Conservation (phyloP, 1,139 yeast genomes). For the Casaregolazyma lundiana region DNA sequence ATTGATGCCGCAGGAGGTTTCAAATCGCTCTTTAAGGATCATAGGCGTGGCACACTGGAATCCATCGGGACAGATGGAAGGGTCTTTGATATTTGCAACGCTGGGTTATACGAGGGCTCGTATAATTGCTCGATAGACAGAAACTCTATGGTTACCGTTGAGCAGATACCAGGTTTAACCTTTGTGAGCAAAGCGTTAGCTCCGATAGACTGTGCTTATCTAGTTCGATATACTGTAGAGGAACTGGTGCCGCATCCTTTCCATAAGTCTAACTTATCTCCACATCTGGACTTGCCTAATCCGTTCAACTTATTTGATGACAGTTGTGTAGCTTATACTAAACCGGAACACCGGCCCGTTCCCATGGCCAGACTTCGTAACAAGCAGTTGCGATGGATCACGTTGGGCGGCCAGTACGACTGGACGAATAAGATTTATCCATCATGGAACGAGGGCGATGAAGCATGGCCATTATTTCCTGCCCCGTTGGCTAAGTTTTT, state of each 20-base stretch:
- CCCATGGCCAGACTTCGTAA: conserved; percentile 21
- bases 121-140: conserved; percentile 9
- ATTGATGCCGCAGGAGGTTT: conserved; percentile 12
- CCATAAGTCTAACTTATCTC: conserved; percentile 37
- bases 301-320: conserved; percentile 19
- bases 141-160: conserved; percentile 15
- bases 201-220: conserved; percentile 26
- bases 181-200: conserved; percentile 29
- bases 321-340: conserved; percentile 1
- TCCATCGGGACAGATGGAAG: conserved; percentile 13
- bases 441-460: conserved; percentile 30
- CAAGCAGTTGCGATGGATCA: conserved; percentile 40
- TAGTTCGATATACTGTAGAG: conserved; percentile 29
- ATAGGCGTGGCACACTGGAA: conserved; percentile 21
- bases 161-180: conserved; percentile 35
- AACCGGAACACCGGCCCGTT: conserved; percentile 10
- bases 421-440: conserved; percentile 43
- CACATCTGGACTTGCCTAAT: conserved; percentile 28
- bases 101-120: conserved; percentile 10
- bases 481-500: conserved; percentile 21
- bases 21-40: conserved; percentile 35
- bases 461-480: conserved; percentile 38
- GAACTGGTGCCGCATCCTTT: conserved; percentile 32
- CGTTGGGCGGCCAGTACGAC: conserved; percentile 44
- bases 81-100: conserved; percentile 14